phyloP scores from a whole-genome alignment of 345 rosid species.

The Rhizophora apiculata region DNA sequence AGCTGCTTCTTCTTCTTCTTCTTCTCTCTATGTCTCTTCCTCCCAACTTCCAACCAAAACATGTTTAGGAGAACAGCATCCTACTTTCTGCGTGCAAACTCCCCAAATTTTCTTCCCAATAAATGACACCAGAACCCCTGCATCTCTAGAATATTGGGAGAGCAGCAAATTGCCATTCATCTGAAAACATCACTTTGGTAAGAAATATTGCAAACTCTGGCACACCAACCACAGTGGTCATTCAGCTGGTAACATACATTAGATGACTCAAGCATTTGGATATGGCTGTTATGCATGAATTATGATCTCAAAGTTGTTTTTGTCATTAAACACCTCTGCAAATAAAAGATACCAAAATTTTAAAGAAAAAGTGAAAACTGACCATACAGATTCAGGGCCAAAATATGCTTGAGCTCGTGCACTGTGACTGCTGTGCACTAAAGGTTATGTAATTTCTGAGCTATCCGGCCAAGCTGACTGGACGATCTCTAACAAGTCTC shows the following conservation, averaged over 20 bases:
- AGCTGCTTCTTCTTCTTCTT: background rate
- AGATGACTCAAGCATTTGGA: too few species aligned
- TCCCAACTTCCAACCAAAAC: background rate
- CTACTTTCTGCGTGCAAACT: too few species aligned
- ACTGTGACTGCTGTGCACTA: conserved; percentile 34
- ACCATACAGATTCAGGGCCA: conserved; percentile 73
- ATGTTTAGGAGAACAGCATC: too few species aligned
- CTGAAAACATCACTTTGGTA: too few species aligned
- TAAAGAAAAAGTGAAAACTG: conserved; percentile 1
- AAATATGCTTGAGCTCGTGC: conserved; percentile 31
- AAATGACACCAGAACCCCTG: background rate
- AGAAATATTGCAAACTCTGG: too few species aligned
- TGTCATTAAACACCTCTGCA: too few species aligned
- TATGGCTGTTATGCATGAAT: too few species aligned
- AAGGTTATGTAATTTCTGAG: conserved; percentile 54
- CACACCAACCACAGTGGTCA: too few species aligned
- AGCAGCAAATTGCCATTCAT: background rate
- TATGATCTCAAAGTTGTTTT: too few species aligned
- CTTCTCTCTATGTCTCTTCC: background rate
- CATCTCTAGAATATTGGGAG: background rate
- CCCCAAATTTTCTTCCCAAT: background rate
- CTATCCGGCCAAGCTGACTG: conserved; percentile 82
- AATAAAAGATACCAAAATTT: too few species aligned
- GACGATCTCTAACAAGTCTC: conserved; percentile 56
- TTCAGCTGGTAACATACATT: too few species aligned